Evolutionary conservation across 495 filamentous ascomycete species (phyloP), one percentile per base, ranked within the genome.

Genomic region (Penicillium waksmanii): DNA sequence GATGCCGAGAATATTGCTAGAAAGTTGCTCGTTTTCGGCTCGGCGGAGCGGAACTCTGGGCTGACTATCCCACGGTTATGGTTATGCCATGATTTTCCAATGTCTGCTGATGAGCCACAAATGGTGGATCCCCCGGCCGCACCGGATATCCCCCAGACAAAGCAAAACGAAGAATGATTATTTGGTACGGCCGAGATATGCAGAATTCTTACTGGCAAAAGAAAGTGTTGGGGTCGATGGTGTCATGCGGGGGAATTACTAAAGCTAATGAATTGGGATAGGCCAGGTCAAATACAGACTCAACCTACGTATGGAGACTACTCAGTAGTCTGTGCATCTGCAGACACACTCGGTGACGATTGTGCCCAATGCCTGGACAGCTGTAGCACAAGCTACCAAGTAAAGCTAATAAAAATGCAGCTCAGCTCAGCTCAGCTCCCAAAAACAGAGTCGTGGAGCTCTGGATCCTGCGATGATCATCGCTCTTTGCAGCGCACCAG

Each of bases 41-140:
- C 66, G 66, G 66, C 59, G 62, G 66, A 68, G 59, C 62, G 66
- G 66, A 68, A 27, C 19, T 31, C 12, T 55, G 38, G 53, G 53
- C 21, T 48, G 46, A 27, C 13, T 27, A 12, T n/a, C 11, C 21
- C 46, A 48, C 43, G 43, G 43, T n/a, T 46, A 17, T 18, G 43
- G 17, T 3, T 11, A 25, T 27, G 10, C 36, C 36, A 38, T 5
- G 46, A 11, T 13, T 23, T 13, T 5, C 15, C 23, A 25, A 48
- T 48, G 46, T 48, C 46, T 48, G 46, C 8, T 48, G 46, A 48
- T 48, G 27, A 31, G 27, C 27, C 27, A 31, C 27, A 31, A 48
- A 25, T 5, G 46, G 46, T 48, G 42, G 42, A 44, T 46, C 7
- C 46, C 46, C 21, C 42, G 42, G 42, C 7, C 19, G 23, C 21